These are phyloP conservation scores for Podaxis carcinomalis DNA, from an alignment of 768 basidiomycete species.

Conservation along the genomic window DNA sequence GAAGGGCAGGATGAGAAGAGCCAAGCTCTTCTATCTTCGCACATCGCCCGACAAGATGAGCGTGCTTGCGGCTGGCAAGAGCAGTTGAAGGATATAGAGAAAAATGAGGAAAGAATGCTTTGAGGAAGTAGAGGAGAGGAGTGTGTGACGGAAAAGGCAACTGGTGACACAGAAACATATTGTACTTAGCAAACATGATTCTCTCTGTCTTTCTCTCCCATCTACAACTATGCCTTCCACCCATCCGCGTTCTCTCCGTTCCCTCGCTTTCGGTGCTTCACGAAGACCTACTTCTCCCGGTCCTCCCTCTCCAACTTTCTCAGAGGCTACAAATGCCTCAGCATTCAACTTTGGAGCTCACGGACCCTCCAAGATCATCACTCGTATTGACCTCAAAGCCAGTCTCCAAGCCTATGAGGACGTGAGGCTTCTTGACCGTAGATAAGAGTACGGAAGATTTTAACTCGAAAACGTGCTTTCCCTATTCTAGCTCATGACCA, in stretches of 20 bases:
- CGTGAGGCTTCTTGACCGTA: constrained; percentile 31
- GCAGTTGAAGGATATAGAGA: background rate
- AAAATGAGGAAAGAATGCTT: background rate
- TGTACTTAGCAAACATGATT: background rate
- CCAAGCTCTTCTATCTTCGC: constrained; percentile 80
- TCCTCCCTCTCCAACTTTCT: constrained; percentile 82
- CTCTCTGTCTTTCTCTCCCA: constrained; percentile 3
- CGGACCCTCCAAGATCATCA: constrained; percentile 80
- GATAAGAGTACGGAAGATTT: background rate
- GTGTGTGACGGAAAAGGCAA: constrained; percentile 9
- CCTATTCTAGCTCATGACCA: constrained; percentile 59
- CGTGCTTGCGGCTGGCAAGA: constrained; percentile 48
- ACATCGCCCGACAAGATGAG: constrained; percentile 86
- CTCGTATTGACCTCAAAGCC: constrained; percentile 69
- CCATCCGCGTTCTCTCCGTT: constrained; percentile 54
- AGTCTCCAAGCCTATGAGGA: constrained; percentile 81
- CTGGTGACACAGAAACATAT: constrained; percentile 4
- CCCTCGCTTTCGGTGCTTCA: constrained; percentile 43
- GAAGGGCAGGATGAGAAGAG: constrained; percentile 61
- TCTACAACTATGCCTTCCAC: constrained; percentile 32
- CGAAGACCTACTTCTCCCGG: constrained; percentile 43
- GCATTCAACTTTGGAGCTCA: constrained; percentile 71
- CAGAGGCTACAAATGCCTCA: constrained; percentile 75
- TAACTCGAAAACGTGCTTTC: background rate
- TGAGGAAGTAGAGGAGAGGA: background rate